Percentiles rank a stretch among this genome's conserved stretches.
phyloP scores from a whole-genome alignment of 2,329 filamentous ascomycete genomes.

The Penicillium sp. region DNA sequence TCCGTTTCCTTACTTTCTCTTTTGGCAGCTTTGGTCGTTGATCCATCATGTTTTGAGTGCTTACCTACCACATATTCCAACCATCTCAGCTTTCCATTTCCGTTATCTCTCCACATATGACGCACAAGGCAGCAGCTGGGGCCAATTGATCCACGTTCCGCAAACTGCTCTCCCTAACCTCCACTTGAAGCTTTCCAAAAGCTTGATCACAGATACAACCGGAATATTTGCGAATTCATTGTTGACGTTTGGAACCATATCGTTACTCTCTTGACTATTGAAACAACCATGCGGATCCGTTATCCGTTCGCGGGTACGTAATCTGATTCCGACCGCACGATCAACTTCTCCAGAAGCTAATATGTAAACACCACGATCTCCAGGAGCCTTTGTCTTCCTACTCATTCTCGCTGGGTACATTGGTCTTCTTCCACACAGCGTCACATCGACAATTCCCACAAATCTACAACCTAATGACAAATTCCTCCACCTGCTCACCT shows the following conservation, averaged over 20 bases:
- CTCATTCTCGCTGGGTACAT: slow-evolving; percentile 74
- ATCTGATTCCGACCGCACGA: slow-evolving; percentile 2
- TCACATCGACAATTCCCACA: slow-evolving; percentile 39
- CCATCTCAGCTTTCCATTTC: neutral
- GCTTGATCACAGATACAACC: neutral
- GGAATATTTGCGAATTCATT: neutral
- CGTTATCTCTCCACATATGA: slow-evolving; percentile 27
- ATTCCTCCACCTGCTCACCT: slow-evolving; percentile 78
- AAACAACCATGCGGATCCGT: slow-evolving; percentile 73
- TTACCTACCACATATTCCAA: neutral
- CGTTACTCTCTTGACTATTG: neutral
- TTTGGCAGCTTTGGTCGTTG: neutral
- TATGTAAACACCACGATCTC: slow-evolving; percentile 6
- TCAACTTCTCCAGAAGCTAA: slow-evolving; percentile 14
- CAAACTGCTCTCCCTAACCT: slow-evolving; percentile 1
- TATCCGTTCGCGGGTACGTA: slow-evolving; percentile 80
- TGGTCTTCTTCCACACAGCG: slow-evolving; percentile 64
- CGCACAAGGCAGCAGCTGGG: slow-evolving; percentile 24
- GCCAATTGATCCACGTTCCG: slow-evolving; percentile 20
- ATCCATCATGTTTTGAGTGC: neutral
- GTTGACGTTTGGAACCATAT: neutral
- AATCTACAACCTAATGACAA: slow-evolving; percentile 77
- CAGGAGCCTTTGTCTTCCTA: slow-evolving; percentile 67
- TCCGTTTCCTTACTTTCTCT: neutral
- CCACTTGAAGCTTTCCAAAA: neutral